Base-by-base conservation (phyloP, 1,284 basidiomycete species). In the Tylopilus microsporus region DNA sequence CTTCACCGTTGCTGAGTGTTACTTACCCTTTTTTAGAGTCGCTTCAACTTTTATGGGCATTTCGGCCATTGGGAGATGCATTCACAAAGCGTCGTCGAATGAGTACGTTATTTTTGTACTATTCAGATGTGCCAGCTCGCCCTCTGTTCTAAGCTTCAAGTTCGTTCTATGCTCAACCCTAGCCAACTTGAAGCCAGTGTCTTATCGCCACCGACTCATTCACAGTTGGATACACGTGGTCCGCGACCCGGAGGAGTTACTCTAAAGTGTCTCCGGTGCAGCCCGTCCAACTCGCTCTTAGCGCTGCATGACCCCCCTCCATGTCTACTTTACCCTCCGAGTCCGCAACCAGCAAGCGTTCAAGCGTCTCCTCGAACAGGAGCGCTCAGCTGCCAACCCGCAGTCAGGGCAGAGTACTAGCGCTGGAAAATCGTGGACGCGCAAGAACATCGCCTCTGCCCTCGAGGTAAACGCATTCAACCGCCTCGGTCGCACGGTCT, bases 391-490 rank as follows among this genome's bases (percentile, higher is more conserved):
- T 11, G n/a, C 46, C 34, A 57, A 30, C 42, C 77, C 70, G 58
- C 70, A 69, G 61, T 58, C 63, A 19, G 64, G 68, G 55, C 70
- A 63, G 68, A 78, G 79, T 66, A 76, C 73, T 54, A 82, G 83
- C 64, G 82, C 79, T 30, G 82, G 86, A 46, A 84, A 81, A 68
- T 89, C 86, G 36, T 89, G 86, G 86, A 83, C 75, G 55, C 77
- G 82, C 67, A 79, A 77, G 63, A 70, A 78, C 57, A 66, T 82
- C 56, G 74, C 73, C 52, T 66, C 74, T 25, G 63, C 67, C 5
- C 64, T 75, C 60, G 86, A 92, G 70, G 82, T 94, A 52, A 94
- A 94, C 66, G 81, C 85, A 3, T 76, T 83, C 37, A 91, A 94
- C 70, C 71, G 76, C 65, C 76, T 88, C 32, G 92, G 91, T 10